phyloP scores from a whole-genome alignment of 345 rosid species.

The Alliaria petiolata region DNA sequence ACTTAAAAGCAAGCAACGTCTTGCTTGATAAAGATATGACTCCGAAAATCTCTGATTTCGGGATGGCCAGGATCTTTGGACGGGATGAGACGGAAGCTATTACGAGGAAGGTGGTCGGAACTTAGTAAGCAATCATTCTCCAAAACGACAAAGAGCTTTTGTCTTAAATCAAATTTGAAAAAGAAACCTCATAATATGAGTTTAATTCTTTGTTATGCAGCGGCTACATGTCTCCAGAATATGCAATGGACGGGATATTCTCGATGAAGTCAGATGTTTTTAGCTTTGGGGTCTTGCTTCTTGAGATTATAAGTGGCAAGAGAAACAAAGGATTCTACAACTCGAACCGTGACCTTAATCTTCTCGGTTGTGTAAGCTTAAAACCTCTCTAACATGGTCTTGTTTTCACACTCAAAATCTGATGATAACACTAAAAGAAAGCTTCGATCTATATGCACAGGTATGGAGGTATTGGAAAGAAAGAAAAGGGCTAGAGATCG shows the following conservation, averaged over 20 bases:
- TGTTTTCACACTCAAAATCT: not conserved
- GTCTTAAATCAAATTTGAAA: not conserved
- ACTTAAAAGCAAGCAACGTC: conserved; percentile 74
- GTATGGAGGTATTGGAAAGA: conserved; percentile 70
- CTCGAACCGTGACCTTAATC: conserved; percentile 54
- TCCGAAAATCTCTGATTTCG: conserved; percentile 79
- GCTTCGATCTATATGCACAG: no score
- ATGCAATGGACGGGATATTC: conserved; percentile 75
- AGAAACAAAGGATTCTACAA: conserved; percentile 69
- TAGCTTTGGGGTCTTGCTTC: conserved; percentile 68
- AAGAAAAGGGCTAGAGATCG: conserved; percentile 44
- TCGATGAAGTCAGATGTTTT: conserved; percentile 70
- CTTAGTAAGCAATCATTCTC: conserved; percentile 52
- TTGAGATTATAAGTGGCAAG: conserved; percentile 62
- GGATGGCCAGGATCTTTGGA: conserved; percentile 82
- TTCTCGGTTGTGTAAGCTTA: conserved; percentile 70
- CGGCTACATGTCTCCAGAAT: conserved; percentile 86
- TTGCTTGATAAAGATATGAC: conserved; percentile 59
- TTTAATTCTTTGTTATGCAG: conserved; percentile 26
- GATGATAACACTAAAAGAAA: not conserved
- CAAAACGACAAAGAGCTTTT: not conserved
- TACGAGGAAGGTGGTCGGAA: conserved; percentile 67
- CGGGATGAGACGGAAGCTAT: conserved; percentile 61
- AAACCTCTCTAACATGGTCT: not conserved
- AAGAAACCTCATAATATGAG: not conserved